Evolutionary conservation across 2,329 filamentous ascomycete genomes (phyloP).

Genomic region (Claviceps maximensis): DNA sequence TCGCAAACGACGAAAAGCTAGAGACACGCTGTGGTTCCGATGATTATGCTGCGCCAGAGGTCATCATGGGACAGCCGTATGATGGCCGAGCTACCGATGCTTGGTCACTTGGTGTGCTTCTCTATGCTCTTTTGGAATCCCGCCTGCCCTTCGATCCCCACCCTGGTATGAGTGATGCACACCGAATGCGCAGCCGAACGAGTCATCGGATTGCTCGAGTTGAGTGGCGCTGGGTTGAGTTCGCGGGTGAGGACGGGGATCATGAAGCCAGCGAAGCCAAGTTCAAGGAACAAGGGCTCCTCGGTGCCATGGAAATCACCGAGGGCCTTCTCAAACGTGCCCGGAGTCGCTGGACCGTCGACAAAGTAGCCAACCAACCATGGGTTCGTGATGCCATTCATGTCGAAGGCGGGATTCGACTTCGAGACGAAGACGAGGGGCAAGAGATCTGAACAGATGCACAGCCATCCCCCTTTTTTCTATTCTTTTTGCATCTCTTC

Average conservation of each 20-base stretch:
- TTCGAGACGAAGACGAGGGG: constrained; percentile 45
- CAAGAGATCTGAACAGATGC: constrained; percentile 30
- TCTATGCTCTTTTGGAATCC: constrained; percentile 90
- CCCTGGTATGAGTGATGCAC: constrained; percentile 63
- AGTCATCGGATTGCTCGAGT: constrained; percentile 91
- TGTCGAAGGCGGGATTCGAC: constrained; percentile 48
- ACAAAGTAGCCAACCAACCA: constrained; percentile 54
- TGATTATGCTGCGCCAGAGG: constrained; percentile 93
- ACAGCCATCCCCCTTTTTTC: background rate
- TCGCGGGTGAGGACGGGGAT: constrained; percentile 71
- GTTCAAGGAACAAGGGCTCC: constrained; percentile 50
- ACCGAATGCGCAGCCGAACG: constrained; percentile 65
- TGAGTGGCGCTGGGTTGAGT: constrained; percentile 91
- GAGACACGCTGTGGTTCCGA: constrained; percentile 90
- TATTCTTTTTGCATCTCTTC: background rate
- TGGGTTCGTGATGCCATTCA: constrained; percentile 69
- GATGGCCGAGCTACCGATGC: constrained; percentile 85
- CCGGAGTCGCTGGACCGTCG: constrained; percentile 61
- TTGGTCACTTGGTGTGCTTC: constrained; percentile 85
- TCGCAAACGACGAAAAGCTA: constrained; percentile 77
- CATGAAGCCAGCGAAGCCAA: constrained; percentile 56
- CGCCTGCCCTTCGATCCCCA: constrained; percentile 84
- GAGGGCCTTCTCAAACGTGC: constrained; percentile 76
- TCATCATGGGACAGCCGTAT: constrained; percentile 89
- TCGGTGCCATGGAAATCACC: constrained; percentile 67